These are phyloP conservation scores for Acanthamoeba royreba DNA, from an alignment of 208 protist genomes.

Conservation along the genomic window DNA sequence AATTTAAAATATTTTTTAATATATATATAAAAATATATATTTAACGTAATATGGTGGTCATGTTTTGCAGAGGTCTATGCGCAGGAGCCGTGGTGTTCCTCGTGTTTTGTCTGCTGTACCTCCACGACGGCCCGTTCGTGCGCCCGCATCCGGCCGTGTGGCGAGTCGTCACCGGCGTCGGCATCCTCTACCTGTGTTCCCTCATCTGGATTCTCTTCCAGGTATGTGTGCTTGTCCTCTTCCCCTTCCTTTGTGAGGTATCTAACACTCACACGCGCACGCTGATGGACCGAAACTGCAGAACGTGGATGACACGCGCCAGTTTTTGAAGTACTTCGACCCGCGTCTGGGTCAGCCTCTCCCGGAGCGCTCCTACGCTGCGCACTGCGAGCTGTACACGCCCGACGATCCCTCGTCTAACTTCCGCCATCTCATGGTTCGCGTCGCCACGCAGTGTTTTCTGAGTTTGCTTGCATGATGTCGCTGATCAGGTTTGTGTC, in stretches of 20 bases:
- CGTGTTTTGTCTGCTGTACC: slow-evolving; percentile 87
- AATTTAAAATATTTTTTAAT: neutral
- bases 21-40: neutral
- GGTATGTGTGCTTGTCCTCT: neutral
- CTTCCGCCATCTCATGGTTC: slow-evolving; percentile 76
- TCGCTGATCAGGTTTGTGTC: neutral
- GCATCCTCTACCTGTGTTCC: slow-evolving; percentile 88
- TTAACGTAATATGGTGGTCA: neutral
- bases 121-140: slow-evolving; percentile 89
- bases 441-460: neutral
- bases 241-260: neutral
- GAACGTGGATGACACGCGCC: slow-evolving; percentile 66
- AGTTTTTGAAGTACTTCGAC: slow-evolving; percentile 82
- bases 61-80: slow-evolving; percentile 51
- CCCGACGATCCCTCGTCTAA: slow-evolving; percentile 76
- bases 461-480: neutral
- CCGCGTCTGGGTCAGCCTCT: slow-evolving; percentile 76
- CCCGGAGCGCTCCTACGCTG: slow-evolving; percentile 90
- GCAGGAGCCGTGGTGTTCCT: slow-evolving; percentile 84
- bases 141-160: slow-evolving; percentile 95
- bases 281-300: neutral
- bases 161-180: slow-evolving; percentile 88
- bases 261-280: neutral
- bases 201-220: slow-evolving; percentile 93
- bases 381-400: slow-evolving; percentile 90